Evolutionary conservation across 768 basidiomycete genomes (phyloP), one percentile per base, ranked within the genome.

Genomic region (Pholiota microspora): DNA sequence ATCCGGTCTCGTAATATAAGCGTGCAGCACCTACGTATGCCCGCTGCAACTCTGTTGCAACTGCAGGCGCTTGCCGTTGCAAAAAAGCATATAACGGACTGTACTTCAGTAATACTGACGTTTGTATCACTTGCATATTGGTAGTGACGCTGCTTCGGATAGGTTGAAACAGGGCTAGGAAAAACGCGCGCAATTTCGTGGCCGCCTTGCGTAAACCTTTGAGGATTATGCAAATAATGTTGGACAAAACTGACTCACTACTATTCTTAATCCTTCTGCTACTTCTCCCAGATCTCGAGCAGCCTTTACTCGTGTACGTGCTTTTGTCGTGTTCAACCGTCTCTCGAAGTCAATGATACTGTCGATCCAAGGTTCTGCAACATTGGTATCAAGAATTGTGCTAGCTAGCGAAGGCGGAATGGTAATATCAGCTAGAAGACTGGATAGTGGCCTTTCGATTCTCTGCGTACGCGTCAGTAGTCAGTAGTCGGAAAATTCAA

Each of bases 1-100:
- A 95, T 0, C 89, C 92, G 18, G 97, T 98, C 72, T 99, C 97
- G 56, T 94, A 98, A 68, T 97, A 99, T 18, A 91, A 81, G 35
- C 94, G 84, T 12, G 91, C 88, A 24, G 89, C 83, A 29, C 81
- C 81, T 25, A 89, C 73, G 68, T 99, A 99, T 2, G 91, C 86
- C 49, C 92, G 78, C 67, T 94, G 93, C 21, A 99, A 74, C 68
- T 98, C 95, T 44, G 80, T 79, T 2, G 97, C 94, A 27, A 94
- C 89, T 29, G 77, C 77, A 7, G 86, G 79, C 4, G 89, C 89
- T 57, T 94, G 89, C 2, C 92, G 85, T 58, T 88, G 85, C 32
- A 99, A 76, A 66, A 98, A 99, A 1, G 80, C 79, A 62, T 85
- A 98, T 54, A 98, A 76, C 7, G 89, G 75, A 45, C 79, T 80